Evolutionary conservation across 768 basidiomycete genomes (phyloP).

Genomic region (Russula foetens): DNA sequence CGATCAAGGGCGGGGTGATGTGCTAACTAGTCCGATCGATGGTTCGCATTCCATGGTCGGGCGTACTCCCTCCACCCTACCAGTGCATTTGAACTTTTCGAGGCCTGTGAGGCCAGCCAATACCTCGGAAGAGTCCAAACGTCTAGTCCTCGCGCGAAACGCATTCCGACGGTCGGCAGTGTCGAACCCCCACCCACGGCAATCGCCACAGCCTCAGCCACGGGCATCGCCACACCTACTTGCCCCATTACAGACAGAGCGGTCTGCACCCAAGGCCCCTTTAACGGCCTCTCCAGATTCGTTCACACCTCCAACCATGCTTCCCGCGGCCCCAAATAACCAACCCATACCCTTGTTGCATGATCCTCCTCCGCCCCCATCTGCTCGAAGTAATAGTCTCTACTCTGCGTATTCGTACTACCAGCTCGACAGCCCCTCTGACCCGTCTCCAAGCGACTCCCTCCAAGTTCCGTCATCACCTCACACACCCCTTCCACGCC

Average conservation of each 20-base stretch:
- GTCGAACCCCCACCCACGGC: background rate
- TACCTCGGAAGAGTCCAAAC: constrained; percentile 34
- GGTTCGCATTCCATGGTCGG: constrained; percentile 18
- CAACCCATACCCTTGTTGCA: constrained; percentile 1
- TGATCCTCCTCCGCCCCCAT: constrained; percentile 12
- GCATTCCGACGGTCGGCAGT: constrained; percentile 26
- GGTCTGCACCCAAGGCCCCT: background rate
- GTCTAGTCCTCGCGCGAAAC: constrained; percentile 51
- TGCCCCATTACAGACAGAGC: constrained; percentile 8
- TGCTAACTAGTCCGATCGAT: constrained; percentile 22
- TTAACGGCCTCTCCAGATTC: background rate
- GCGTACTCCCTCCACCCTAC: constrained; percentile 38
- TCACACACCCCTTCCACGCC: constrained; percentile 3
- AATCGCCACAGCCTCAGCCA: constrained; percentile 1
- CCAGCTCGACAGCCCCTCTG: constrained; percentile 20
- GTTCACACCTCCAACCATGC: background rate
- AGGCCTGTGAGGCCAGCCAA: constrained; percentile 46
- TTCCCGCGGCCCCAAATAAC: constrained; percentile 13
- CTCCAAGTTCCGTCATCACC: constrained; percentile 20
- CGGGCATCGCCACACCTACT: constrained; percentile 1
- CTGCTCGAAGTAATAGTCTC: constrained; percentile 19
- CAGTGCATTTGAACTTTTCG: constrained; percentile 53
- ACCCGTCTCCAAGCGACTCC: constrained; percentile 3
- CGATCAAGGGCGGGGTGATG: background rate
- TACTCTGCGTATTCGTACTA: constrained; percentile 29